Base-by-base conservation (phyloP, 2,329 filamentous ascomycete species). In the Penicillium thymicola region DNA sequence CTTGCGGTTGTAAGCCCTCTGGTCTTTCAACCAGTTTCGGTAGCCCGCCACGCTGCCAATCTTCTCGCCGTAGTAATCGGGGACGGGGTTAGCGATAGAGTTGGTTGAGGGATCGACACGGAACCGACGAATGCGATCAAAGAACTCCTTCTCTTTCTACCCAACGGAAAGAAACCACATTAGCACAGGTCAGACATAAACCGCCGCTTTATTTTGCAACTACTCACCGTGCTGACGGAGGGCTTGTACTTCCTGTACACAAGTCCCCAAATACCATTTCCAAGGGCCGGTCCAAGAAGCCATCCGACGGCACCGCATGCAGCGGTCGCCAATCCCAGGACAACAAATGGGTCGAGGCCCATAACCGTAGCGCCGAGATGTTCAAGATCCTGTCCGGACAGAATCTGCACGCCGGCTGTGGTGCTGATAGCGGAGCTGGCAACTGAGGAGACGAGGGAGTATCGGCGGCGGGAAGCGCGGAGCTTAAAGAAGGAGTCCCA, bases 41-140 rank as follows among this genome's bases (percentile, higher is more conserved):
- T 97, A 99, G 45, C 90, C 92, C 52, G 87, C 82, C 23, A 97
- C 91, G 68, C 92, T 96, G 50, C 89, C 90, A 67, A 99, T 96
- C 82, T 97, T 97, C 79, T 99, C 94, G 67, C 94, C 94, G 70
- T 99, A 99, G 77, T 96, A 99, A 73, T 99, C 94, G 42, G 93
- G 92, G 1, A 96, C 90, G 18, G 94, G 94, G 78, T 97, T 97
- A 51, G 90, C 85, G 65, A 94, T 87, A 40, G 90, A 96, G 60
- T 92, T 95, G 52, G 89, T 88, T 16, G 87, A 89, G 4, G 94
- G 93, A 73, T 99, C 93, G 59, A 96, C 93, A 27, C 94, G 87
- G 78, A 94, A 89, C 75, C 88, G 90, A 81, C 92, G 94, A 76
- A 99, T 90, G 64, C 93, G 85, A 59, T 87, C 85, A 75, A 93